Percentiles rank a stretch among this genome's conserved stretches.
Evolutionary conservation across 1,139 yeast species (phyloP).

Genomic region (Yamadazyma taylorii): DNA sequence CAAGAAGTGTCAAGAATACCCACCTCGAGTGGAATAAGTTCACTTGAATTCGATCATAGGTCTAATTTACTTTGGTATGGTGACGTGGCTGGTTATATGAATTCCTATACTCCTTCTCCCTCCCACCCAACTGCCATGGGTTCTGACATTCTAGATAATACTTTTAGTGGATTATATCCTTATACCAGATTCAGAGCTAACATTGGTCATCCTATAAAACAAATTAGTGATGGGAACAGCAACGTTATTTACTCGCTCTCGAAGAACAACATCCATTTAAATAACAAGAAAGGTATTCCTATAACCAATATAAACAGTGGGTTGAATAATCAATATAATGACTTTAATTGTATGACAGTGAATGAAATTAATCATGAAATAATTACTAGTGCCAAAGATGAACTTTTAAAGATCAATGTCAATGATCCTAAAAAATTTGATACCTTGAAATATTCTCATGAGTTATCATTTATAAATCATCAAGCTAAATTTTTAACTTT

Average conservation of each 20-base stretch:
- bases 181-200: conserved; percentile 54
- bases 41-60: conserved; percentile 64
- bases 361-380: conserved; percentile 36
- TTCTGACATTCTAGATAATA: neutral
- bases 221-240: conserved; percentile 34
- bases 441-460: conserved; percentile 32
- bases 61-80: conserved; percentile 87
- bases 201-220: conserved; percentile 19
- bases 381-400: conserved; percentile 31
- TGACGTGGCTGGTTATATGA: conserved; percentile 48
- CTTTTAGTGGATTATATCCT: conserved; percentile 25
- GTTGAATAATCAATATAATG: conserved; percentile 31
- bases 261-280: conserved; percentile 50
- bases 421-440: conserved; percentile 45
- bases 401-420: conserved; percentile 60
- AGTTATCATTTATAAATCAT: conserved; percentile 30
- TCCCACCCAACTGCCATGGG: neutral
- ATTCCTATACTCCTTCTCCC: conserved; percentile 28
- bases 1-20: conserved; percentile 28
- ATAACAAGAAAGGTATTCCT: conserved; percentile 58
- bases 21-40: conserved; percentile 17
- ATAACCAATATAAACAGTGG: conserved; percentile 31
- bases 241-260: conserved; percentile 61
- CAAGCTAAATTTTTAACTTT: conserved; percentile 51
- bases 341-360: conserved; percentile 38